Conservation (phyloP, 1,284 basidiomycete genomes). For the Cutaneotrichosporon daszewskae region DNA sequence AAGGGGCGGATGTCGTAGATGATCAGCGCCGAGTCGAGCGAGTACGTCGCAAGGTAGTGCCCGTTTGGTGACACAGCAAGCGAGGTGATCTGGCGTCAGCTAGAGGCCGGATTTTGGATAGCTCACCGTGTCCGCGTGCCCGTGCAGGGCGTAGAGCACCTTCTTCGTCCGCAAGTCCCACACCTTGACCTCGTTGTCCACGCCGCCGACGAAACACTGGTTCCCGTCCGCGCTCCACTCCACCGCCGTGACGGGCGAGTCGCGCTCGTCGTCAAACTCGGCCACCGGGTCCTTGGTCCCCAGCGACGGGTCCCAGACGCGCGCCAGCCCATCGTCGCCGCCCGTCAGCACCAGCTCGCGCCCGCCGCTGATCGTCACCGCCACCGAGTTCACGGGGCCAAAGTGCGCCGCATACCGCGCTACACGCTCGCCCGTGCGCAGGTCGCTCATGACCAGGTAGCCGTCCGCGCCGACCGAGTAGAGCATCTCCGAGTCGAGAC, state of each 20-base stretch:
- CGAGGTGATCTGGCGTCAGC: conserved; percentile 55
- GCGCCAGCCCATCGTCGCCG: conserved; percentile 81
- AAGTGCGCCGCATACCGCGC: conserved; percentile 59
- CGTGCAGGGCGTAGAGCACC: conserved; percentile 66
- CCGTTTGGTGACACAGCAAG: conserved; percentile 82
- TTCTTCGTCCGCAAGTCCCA: conserved; percentile 78
- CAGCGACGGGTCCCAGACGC: conserved; percentile 77
- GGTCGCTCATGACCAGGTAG: conserved; percentile 39
- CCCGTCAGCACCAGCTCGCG: conserved; percentile 72
- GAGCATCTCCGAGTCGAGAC: conserved; percentile 42
- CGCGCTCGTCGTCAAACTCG: conserved; percentile 68
- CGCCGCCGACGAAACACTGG: conserved; percentile 75
- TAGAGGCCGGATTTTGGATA: too few relatives aligned
- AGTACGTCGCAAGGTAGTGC: conserved; percentile 76
- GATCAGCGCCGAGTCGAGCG: conserved; percentile 76
- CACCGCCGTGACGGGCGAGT: conserved; percentile 78
- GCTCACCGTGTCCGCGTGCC: conserved; percentile 76
- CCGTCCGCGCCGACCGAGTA: conserved; percentile 47
- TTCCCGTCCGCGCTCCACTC: conserved; percentile 85
- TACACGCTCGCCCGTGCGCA: conserved; percentile 42
- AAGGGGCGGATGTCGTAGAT: conserved; percentile 89
- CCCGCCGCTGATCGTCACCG: conserved; percentile 69
- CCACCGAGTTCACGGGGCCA: conserved; percentile 81
- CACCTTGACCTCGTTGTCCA: conserved; percentile 91
- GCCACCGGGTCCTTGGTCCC: conserved; percentile 70